Percentiles rank a stretch among this genome's conserved stretches.
These are phyloP conservation scores for Penicillium cosmopolitanum DNA, from an alignment of 495 filamentous ascomycete species.

Conservation along the genomic window DNA sequence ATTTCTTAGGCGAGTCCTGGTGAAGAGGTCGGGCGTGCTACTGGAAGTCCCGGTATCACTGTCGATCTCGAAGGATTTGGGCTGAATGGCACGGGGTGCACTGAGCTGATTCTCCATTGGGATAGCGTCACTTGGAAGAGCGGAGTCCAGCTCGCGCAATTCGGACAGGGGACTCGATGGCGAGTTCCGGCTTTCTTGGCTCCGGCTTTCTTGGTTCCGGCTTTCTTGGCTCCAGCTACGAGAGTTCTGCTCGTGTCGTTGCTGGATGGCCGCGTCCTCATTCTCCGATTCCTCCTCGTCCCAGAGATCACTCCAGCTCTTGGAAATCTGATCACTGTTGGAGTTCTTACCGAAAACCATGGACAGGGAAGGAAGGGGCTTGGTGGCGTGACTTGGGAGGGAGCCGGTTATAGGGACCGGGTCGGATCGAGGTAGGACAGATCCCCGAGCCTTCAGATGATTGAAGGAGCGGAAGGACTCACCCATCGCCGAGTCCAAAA, in stretches of 20 bases:
- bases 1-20: slow-evolving; percentile 57
- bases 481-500: slow-evolving; percentile 74
- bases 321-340: slow-evolving; percentile 68
- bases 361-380: slow-evolving; percentile 67
- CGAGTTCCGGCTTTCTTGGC: slow-evolving; percentile 67
- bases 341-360: slow-evolving; percentile 77
- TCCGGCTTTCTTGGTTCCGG: slow-evolving; percentile 72
- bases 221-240: slow-evolving; percentile 83
- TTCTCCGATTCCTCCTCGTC: slow-evolving; percentile 82
- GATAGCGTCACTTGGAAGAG: slow-evolving; percentile 49
- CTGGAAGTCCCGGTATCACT: slow-evolving; percentile 68
- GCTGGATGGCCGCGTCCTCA: slow-evolving; percentile 56
- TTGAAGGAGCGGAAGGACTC: slow-evolving; percentile 67
- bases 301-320: slow-evolving; percentile 98
- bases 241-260: slow-evolving; percentile 73
- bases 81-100: slow-evolving; percentile 37
- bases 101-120: slow-evolving; percentile 18
- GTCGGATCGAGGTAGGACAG: slow-evolving; percentile 49
- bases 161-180: slow-evolving; percentile 27
- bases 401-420: slow-evolving; percentile 73
- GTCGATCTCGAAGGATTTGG: slow-evolving; percentile 56
- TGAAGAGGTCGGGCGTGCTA: slow-evolving; percentile 56
- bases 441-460: slow-evolving; percentile 43
- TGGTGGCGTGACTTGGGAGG: slow-evolving; percentile 70
- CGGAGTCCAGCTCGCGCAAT: slow-evolving; percentile 50